These are phyloP conservation scores for Aurinia saxatilis DNA, from an alignment of 345 rosid genomes.

Conservation along the genomic window DNA sequence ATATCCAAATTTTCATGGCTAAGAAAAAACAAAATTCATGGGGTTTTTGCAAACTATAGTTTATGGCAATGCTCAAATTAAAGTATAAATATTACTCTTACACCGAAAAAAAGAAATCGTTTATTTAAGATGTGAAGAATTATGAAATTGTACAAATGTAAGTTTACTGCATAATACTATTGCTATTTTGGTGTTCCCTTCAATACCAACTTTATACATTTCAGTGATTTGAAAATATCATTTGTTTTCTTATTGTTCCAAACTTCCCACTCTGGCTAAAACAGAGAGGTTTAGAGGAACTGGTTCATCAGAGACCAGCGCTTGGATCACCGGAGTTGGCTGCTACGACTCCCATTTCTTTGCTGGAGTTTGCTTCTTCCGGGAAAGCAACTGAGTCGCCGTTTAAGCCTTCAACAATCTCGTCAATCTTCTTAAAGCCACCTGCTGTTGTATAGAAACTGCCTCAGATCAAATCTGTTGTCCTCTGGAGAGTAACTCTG, in stretches of 20 bases:
- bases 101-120: too few species aligned
- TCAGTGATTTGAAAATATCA: neutral
- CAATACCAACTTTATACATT: neutral
- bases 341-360: conserved; percentile 57
- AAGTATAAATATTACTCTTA: too few species aligned
- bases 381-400: conserved; percentile 47
- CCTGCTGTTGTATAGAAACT: conserved; percentile 71
- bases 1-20: too few species aligned
- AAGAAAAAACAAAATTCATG: too few species aligned
- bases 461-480: conserved; percentile 84
- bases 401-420: conserved; percentile 55
- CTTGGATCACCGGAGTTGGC: conserved; percentile 61
- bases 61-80: too few species aligned
- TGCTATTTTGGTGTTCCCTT: neutral
- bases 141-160: too few species aligned
- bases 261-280: neutral
- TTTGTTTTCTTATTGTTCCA: neutral
- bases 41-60: too few species aligned
- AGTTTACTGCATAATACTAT: too few species aligned
- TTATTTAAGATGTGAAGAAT: too few species aligned
- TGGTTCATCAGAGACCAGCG: conserved; percentile 38
- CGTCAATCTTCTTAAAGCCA: conserved; percentile 90
- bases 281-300: neutral
- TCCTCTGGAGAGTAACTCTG: conserved; percentile 98
- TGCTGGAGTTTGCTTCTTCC: conserved; percentile 22